Conservation (phyloP, 768 basidiomycete genomes). For the Pholiota conissans region DNA sequence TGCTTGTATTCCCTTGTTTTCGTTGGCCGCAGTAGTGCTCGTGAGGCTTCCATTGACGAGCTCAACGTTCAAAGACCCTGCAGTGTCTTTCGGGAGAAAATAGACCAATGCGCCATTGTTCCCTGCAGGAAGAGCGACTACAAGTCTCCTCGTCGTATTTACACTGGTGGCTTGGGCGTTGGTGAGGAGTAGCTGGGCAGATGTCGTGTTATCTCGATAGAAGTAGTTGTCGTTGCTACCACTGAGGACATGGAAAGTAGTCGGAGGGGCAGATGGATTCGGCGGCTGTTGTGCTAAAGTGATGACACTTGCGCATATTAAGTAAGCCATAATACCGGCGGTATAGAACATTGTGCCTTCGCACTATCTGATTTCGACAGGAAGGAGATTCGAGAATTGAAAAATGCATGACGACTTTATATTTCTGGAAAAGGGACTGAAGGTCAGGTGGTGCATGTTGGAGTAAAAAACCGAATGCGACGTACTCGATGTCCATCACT, state of each 20-base stretch:
- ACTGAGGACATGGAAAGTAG: conserved; percentile 30
- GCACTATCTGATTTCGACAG: background rate
- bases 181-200: conserved; percentile 40
- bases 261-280: background rate
- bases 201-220: conserved; percentile 37
- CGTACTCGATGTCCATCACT: background rate
- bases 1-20: conserved; percentile 39
- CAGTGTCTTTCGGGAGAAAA: conserved; percentile 31
- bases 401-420: background rate
- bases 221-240: conserved; percentile 45
- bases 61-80: conserved; percentile 12
- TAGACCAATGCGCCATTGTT: conserved; percentile 43
- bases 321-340: background rate
- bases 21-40: conserved; percentile 17
- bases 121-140: conserved; percentile 42
- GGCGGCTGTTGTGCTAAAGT: background rate
- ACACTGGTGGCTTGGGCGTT: conserved; percentile 21
- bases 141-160: conserved; percentile 30
- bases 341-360: background rate
- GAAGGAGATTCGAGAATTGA: background rate
- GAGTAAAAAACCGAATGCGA: background rate
- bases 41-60: conserved; percentile 21
- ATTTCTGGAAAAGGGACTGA: background rate
- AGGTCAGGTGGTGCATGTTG: background rate
- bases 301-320: background rate